Evolutionary conservation across 768 basidiomycete species (phyloP), one percentile per base, ranked within the genome.

Genomic region (Lactifluus piperatus): DNA sequence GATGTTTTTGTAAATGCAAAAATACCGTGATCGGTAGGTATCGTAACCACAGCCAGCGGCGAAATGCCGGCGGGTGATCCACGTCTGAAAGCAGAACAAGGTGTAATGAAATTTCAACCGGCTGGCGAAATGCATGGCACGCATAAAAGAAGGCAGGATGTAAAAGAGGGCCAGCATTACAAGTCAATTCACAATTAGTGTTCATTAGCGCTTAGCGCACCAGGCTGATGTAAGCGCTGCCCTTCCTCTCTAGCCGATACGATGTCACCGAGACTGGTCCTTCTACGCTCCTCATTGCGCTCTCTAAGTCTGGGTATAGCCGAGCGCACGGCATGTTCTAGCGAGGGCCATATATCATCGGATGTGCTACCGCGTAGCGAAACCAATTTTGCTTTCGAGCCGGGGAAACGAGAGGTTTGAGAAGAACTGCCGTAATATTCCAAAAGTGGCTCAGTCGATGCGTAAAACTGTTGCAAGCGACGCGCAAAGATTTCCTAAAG

Each of bases 301-400:
- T 83, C 81, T 58, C 75, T 78, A 58, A 90, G 68, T 4, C 69
- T 66, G 3, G 89, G 86, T 68, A 88, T 88, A 2, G 77, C 70
- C 26, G 74, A 71, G 51, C 75, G 74, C 24, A 93, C 74, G 22
- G 81, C 73, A 45, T 71, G 71, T 62, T 92, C 90, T 11, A 95
- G 77, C 63, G 84, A 75, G 2, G 89, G 91, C 91, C 91, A 94
- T 62, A 94, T 94, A 70, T 93, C 89, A 67, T 94, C 88, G 3
- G 88, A 90, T 8, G 90, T 89, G 56, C 77, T 72, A 3, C 92
- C 91, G 20, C 78, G 75, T 30, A 95, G 70, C 3, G 83, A 83
- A 45, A 79, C 76, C 10, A 89, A 67, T 52, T 78, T 77, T 18
- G 84, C 70, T 51, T 73, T 75, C 27, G 77, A 39, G 20, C 44